Evolutionary conservation across 768 basidiomycete species (phyloP).

Genomic region (Boletus insuetus): DNA sequence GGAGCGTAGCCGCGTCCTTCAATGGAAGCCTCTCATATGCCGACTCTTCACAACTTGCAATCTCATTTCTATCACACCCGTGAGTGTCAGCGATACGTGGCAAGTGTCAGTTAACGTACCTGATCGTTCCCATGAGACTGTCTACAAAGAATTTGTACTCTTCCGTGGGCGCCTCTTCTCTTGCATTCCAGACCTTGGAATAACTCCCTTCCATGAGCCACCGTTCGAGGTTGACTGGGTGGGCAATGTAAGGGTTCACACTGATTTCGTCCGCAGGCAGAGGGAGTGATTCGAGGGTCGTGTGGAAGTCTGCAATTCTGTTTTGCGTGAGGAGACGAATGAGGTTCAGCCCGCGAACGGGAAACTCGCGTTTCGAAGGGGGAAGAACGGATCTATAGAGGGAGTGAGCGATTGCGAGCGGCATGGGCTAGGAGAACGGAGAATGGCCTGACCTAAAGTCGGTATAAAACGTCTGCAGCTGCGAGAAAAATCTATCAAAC

Average conservation of each 20-base stretch:
- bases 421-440: neutral
- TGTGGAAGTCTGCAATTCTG: conserved; percentile 97
- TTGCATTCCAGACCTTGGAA: conserved; percentile 95
- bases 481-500: conserved; percentile 93
- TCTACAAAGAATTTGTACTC: conserved; percentile 96
- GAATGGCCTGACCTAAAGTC: conserved; percentile 63
- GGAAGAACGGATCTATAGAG: conserved; percentile 64
- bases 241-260: conserved; percentile 71
- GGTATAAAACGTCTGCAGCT: conserved; percentile 86
- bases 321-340: conserved; percentile 94
- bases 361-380: conserved; percentile 80
- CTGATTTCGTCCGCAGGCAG: conserved; percentile 63
- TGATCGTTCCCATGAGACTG: conserved; percentile 89
- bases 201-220: conserved; percentile 99
- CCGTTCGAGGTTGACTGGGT: conserved; percentile 88
- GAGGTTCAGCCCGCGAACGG: conserved; percentile 90
- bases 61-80: conserved; percentile 70
- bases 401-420: neutral
- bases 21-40: conserved; percentile 91
- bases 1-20: conserved; percentile 82
- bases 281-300: conserved; percentile 87
- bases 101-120: conserved; percentile 44
- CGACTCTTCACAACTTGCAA: conserved; percentile 92
- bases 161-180: conserved; percentile 87
- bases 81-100: conserved; percentile 1